These are phyloP conservation scores for Paramarasmius palmivorus DNA, from an alignment of 1,284 basidiomycete genomes.

Conservation along the genomic window DNA sequence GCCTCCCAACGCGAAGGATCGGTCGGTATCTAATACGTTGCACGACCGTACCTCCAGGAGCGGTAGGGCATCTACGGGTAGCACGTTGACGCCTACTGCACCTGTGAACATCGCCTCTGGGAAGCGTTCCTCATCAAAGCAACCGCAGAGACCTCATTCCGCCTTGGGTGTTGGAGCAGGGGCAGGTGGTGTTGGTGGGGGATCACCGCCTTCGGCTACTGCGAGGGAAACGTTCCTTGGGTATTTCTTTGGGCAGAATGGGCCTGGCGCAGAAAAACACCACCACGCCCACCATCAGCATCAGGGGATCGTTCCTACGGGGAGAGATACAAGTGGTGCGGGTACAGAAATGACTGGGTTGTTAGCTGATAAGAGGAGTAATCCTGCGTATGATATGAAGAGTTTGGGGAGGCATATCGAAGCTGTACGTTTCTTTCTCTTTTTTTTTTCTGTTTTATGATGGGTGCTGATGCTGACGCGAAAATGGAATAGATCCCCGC, in stretches of 20 bases:
- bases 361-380: slow-evolving; percentile 64
- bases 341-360: slow-evolving; percentile 56
- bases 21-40: slow-evolving; percentile 79
- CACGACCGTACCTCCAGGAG: slow-evolving; percentile 65
- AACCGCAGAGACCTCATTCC: slow-evolving; percentile 29
- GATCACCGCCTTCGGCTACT: slow-evolving; percentile 39
- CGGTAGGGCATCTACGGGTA: slow-evolving; percentile 29
- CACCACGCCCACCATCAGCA: no score
- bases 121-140: slow-evolving; percentile 40
- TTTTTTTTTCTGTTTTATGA: slow-evolving; percentile 13
- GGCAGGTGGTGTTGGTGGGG: slow-evolving; percentile 25
- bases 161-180: slow-evolving; percentile 26
- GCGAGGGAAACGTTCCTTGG: slow-evolving; percentile 91
- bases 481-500: not conserved
- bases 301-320: slow-evolving; percentile 43
- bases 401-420: slow-evolving; percentile 96
- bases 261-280: no score
- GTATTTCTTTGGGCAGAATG: slow-evolving; percentile 93
- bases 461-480: slow-evolving; percentile 12
- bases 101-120: slow-evolving; percentile 26
- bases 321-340: slow-evolving; percentile 58
- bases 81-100: slow-evolving; percentile 17
- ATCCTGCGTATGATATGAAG: slow-evolving; percentile 97
- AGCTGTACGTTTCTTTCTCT: slow-evolving; percentile 64
- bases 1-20: slow-evolving; percentile 60